Conservation (phyloP, 345 rosid species). For the Eutrema heterophyllum region DNA sequence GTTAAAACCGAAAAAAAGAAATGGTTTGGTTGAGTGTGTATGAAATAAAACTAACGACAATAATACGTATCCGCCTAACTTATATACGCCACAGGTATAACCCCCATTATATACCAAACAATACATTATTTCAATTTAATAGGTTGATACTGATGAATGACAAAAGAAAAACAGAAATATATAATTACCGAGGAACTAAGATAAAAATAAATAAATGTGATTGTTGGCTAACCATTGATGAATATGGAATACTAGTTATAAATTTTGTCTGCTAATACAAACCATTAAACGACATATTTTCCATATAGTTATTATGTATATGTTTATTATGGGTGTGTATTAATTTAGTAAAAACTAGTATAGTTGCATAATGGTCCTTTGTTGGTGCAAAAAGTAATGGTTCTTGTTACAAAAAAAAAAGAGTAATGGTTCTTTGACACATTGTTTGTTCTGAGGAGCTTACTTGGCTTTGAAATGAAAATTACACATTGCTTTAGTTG, state of each 20-base stretch:
- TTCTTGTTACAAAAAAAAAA: no score
- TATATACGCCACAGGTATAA: neutral
- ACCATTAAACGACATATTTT: no score
- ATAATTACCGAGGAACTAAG: neutral
- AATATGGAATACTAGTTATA: no score
- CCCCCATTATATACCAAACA: slow-evolving; percentile 4
- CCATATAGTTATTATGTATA: no score
- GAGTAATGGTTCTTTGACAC: slow-evolving; percentile 7
- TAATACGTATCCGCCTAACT: slow-evolving; percentile 10
- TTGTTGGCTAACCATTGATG: neutral
- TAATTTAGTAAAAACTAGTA: no score
- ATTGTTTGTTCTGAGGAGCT: slow-evolving; percentile 20
- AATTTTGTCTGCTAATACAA: no score
- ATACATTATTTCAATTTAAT: neutral
- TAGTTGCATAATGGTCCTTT: neutral
- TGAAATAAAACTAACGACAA: slow-evolving; percentile 13
- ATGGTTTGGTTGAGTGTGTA: slow-evolving; percentile 16
- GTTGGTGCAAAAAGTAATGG: slow-evolving; percentile 8
- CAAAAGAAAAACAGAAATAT: neutral
- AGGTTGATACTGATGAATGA: neutral
- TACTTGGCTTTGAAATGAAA: slow-evolving; percentile 24
- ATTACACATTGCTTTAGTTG: slow-evolving; percentile 16
- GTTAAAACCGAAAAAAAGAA: neutral
- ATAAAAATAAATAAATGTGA: neutral
- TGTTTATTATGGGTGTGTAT: no score